Evolutionary conservation across 805 yeast genomes (phyloP), one percentile per base, ranked within the genome.

Genomic region (Ogataea allantospora): DNA sequence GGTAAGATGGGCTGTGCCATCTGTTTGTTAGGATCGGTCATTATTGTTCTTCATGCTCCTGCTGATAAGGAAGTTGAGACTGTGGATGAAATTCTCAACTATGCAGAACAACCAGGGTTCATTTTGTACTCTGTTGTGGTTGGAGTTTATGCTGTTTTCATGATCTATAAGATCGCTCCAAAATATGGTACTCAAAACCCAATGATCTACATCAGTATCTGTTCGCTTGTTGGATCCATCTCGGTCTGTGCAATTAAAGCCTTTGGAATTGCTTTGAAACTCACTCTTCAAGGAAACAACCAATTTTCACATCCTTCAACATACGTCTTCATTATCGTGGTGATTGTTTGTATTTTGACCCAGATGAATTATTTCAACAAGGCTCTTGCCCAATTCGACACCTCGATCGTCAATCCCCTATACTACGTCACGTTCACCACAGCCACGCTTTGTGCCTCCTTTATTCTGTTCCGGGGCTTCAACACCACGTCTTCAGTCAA

Each of bases 281-380:
- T 88, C 56, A 86, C 96, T 1, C 68, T 88, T 14, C 68, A 77
- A 26, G 96, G 96, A 6, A 84, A 80, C 63, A 88, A 88, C 64
- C 96, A 88, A 68, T 86, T 88, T 62, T 74, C 87, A 2, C 93
- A 88, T 54, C 67, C 82, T 7, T 82, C 93, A 23, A 88, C 96
- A 0, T 88, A 88, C 55, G 68, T 88, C 40, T 88, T 88, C 70
- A 74, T 86, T 23, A 49, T 75, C 20, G 88, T 86, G 16, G 95
- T 88, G 40, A 84, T 70, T 7, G 73, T 83, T 27, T 88, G 96
- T 63, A 88, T 88, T 50, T 54, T 84, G 53, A 86, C 95, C 5
- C 96, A 88, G 63, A 88, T 88, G 96, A 88, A 86, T 67, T 88
- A 85, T 60, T 86, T 88, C 70, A 88, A 88, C 71, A 88, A 86